phyloP scores from a whole-genome alignment of 1,284 basidiomycete genomes.

The Chondrostereum purpureum region DNA sequence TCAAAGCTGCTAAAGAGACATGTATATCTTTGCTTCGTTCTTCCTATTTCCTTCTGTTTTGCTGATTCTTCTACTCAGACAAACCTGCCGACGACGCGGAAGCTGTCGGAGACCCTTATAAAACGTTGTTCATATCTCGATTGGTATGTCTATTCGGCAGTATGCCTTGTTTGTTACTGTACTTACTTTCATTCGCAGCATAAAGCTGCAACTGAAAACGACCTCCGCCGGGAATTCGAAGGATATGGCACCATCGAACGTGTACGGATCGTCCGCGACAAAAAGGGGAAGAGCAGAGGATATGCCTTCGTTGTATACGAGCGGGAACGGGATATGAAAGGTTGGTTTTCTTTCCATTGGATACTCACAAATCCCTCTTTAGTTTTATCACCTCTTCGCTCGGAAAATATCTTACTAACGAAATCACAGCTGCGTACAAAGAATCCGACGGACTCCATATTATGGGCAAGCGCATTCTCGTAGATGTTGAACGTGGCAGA shows the following conservation, averaged over 20 bases:
- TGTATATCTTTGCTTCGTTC: conserved; percentile 50
- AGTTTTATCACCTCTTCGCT: not conserved
- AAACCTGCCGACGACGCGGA: conserved; percentile 89
- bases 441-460: conserved; percentile 98
- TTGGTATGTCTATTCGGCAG: too few relatives aligned
- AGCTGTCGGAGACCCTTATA: conserved; percentile 96
- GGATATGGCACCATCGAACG: conserved; percentile 91
- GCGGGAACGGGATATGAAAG: conserved; percentile 98
- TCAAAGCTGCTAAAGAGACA: conserved; percentile 74
- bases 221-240: conserved; percentile 92
- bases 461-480: conserved; percentile 89
- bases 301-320: conserved; percentile 99
- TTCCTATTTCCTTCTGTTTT: conserved; percentile 9
- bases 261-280: conserved; percentile 86
- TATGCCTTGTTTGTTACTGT: conserved; percentile 30
- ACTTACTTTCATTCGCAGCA: conserved; percentile 45
- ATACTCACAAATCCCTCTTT: conserved; percentile 14
- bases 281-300: conserved; percentile 80
- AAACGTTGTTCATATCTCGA: conserved; percentile 94
- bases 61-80: conserved; percentile 43
- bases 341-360: too few relatives aligned
- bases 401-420: conserved; percentile 8
- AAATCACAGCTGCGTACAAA: conserved; percentile 85
- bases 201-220: conserved; percentile 84
- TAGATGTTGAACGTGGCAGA: conserved; percentile 96